phyloP scores from a whole-genome alignment of 495 filamentous ascomycete species.

The Parachaetomium inaequale region DNA sequence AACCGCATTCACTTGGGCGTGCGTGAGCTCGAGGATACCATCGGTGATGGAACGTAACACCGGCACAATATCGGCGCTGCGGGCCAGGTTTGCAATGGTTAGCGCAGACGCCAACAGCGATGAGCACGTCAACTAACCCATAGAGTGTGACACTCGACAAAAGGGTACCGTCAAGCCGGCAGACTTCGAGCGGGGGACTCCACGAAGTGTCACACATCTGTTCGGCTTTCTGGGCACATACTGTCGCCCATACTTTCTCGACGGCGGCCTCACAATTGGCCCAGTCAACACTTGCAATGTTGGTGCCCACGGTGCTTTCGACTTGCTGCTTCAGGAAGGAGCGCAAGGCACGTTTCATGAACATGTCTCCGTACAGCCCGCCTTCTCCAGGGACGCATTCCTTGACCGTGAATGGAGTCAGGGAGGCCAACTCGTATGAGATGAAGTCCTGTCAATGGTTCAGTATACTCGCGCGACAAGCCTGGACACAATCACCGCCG shows the following conservation, averaged over 20 bases:
- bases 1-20: not conserved
- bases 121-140: not conserved
- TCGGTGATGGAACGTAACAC: not conserved
- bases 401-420: not conserved
- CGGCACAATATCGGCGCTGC: not conserved
- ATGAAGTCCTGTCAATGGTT: not conserved
- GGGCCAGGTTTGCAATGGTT: not conserved
- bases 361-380: not conserved
- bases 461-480: not conserved
- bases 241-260: not conserved
- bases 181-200: not conserved
- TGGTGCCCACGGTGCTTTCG: not conserved
- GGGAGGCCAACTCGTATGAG: not conserved
- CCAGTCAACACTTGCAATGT: not conserved
- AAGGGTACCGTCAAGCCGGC: not conserved
- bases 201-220: no score
- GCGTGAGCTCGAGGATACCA: not conserved
- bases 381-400: not conserved
- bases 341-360: not conserved
- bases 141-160: not conserved
- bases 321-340: not conserved
- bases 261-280: not conserved
- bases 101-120: not conserved
- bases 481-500: not conserved
- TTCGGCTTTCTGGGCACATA: not conserved